Conservation (phyloP, 768 basidiomycete genomes). For the Leccinum variicolor region DNA sequence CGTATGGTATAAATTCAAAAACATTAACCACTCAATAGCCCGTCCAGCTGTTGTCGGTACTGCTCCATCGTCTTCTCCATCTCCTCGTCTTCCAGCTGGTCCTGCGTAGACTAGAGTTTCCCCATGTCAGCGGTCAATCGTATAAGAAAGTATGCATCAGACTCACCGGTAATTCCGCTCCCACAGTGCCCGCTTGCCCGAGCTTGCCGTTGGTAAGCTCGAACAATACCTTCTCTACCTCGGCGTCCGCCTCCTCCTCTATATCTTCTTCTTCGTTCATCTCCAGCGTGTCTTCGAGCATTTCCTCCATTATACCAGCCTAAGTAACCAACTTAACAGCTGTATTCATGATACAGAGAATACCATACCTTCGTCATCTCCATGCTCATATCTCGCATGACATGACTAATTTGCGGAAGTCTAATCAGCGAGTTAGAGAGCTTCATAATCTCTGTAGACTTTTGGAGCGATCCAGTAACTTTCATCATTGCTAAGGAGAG, state of each 20-base stretch:
- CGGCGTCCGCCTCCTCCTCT: slow-evolving; percentile 94
- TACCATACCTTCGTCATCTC: slow-evolving; percentile 93
- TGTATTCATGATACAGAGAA: background rate
- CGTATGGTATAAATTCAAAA: slow-evolving; percentile 14
- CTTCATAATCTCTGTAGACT: slow-evolving; percentile 99
- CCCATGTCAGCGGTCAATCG: slow-evolving; percentile 6
- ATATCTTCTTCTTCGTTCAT: slow-evolving; percentile 93
- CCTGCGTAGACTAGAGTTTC: slow-evolving; percentile 49
- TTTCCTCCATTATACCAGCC: slow-evolving; percentile 98
- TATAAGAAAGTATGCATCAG: background rate
- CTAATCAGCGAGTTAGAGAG: slow-evolving; percentile 90
- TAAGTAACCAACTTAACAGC: slow-evolving; percentile 30
- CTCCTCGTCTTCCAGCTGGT: slow-evolving; percentile 72
- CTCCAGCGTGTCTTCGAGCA: slow-evolving; percentile 91
- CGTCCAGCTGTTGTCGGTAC: slow-evolving; percentile 86
- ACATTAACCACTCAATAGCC: slow-evolving; percentile 58
- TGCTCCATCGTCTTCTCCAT: slow-evolving; percentile 86
- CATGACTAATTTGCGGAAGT: slow-evolving; percentile 86
- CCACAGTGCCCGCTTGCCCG: slow-evolving; percentile 77
- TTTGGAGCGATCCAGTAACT: slow-evolving; percentile 96
- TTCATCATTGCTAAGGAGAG: slow-evolving; percentile 78
- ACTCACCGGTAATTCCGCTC: slow-evolving; percentile 73
- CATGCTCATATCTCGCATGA: slow-evolving; percentile 98
- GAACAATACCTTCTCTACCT: slow-evolving; percentile 94
- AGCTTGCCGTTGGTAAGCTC: slow-evolving; percentile 95